Base-by-base conservation (phyloP, 768 basidiomycete genomes). In the Boletus bicolor region DNA sequence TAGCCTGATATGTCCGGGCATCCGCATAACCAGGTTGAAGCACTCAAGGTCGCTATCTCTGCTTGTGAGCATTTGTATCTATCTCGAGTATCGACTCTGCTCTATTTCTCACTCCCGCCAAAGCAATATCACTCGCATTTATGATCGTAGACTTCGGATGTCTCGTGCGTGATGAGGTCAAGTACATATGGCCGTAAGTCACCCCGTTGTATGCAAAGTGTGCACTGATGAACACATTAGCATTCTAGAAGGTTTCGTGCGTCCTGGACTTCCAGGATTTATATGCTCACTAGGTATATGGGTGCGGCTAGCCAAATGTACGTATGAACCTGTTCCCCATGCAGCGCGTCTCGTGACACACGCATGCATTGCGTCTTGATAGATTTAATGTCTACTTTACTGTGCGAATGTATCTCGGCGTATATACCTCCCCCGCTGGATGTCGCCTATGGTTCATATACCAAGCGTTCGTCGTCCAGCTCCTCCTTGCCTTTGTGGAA, bases 301-400 rank as follows among this genome's bases (percentile, higher is more conserved):
- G 67, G 65, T 2, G 5, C 67, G 11, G 41, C 17, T 1, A 53
- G 65, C 26, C 65, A 67, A 48, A 51, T 58, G 67, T 69, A 30
- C 44, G 68, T 39, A 4, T 24, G 5, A 19, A 49, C 19, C 37
- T 6, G 12, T 14, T 32, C 24, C 19, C 11, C 19, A 7, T 17
- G 9, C 26, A 42, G 17, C 36, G 3, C 11, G 6, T 28, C 28
- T 28, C n/a, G 11, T 53, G 32, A 47, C 28, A 28, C 28, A 28
- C 15, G 36, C n/a, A 7, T 30, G 21, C 3, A 0, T 28, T 28
- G 6, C 14, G 14, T 30, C 28, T 30, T 30, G 44, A 35, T 41
- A 68, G 67, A 21, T 67, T 55, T 7, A 68, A 63, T 28, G 42
- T 69, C 21, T 55, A 43, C 39, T 68, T 68, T 35, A 42, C 59